A percentile compares a stretch with the other conserved stretches of the same genome.
Evolutionary conservation across 2,329 filamentous ascomycete genomes (phyloP).

Genomic region (Colletotrichum eremochloae): DNA sequence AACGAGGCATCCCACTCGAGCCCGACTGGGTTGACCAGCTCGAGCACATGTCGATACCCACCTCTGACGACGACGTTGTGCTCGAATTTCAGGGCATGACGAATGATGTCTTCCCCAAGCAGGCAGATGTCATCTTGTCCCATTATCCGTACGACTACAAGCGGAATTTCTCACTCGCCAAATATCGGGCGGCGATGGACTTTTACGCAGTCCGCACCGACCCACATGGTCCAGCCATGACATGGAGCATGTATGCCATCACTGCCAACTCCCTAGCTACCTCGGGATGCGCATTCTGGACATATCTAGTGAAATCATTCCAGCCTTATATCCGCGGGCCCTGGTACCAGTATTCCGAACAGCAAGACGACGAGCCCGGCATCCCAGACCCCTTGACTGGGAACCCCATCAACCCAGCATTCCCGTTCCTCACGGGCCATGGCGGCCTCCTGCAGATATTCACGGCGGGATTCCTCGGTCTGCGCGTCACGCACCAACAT

Average conservation of each 20-base stretch:
- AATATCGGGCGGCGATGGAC: constrained; percentile 50
- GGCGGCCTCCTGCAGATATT: constrained; percentile 78
- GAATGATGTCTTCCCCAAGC: constrained; percentile 74
- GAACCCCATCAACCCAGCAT: constrained; percentile 74
- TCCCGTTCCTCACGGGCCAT: constrained; percentile 78
- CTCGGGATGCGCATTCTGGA: constrained; percentile 77
- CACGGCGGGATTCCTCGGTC: constrained; percentile 76
- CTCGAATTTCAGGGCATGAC: constrained; percentile 77
- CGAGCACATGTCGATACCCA: constrained; percentile 41
- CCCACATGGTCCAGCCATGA: constrained; percentile 78
- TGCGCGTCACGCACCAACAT: constrained; percentile 70
- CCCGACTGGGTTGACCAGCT: constrained; percentile 24
- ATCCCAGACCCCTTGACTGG: constrained; percentile 60
- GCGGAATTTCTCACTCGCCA: constrained; percentile 48
- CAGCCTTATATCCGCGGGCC: constrained; percentile 74
- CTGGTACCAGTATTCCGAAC: constrained; percentile 79
- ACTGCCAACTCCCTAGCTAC: constrained; percentile 75
- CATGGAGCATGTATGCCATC: constrained; percentile 77
- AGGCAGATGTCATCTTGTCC: constrained; percentile 76
- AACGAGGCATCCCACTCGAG: constrained; percentile 15
- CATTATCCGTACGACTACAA: constrained; percentile 74
- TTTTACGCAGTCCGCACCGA: constrained; percentile 50
- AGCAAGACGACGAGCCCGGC: constrained; percentile 71
- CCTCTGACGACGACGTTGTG: constrained; percentile 60
- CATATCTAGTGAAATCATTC: constrained; percentile 73